Evolutionary conservation across 768 basidiomycete genomes (phyloP), one percentile per base, ranked within the genome.

Genomic region (Xerocomus brunneocitrinus): DNA sequence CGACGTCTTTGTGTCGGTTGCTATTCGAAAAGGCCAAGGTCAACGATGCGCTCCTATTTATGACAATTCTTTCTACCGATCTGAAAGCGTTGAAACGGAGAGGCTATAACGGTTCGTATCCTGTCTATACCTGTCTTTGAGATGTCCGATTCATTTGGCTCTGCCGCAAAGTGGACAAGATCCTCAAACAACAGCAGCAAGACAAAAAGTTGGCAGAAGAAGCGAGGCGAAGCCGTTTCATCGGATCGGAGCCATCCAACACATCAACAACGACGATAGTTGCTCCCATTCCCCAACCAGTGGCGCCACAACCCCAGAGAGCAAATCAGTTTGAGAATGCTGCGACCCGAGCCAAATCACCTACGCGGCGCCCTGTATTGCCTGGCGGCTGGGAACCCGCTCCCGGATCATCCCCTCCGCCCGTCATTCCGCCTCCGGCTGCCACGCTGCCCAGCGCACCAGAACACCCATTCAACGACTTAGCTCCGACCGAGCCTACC

Each of bases 41-140:
- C 25, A 91, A 94, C 63, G 95, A 99, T 66, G 82, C 89, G 0
- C 75, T 99, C 7, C 67, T 98, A 8, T 87, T 98, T 59, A 89
- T 91, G 82, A 97, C 94, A 0, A 91, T 99, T 49, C 77, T 99
- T 16, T 91, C 92, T 0, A 98, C 95, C 0, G 91, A 95, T 58
- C 71, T 98, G 38, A 80, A 83, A 54, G 83, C 91, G 3, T 68
- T 97, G 57, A 86, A 84, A 62, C 75, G 92, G 36, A 76, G 92
- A 57, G 94, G 92, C 5, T 95, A 91, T 65, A 91, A 93, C 61
- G 87, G 90, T 88, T 58, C 4, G 74, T 62, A 12, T 42, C 8
- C 40, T 31, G 38, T 40, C 55, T 13, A 32, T 35, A 9, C 16
- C 12, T 47, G 2, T 31, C 13, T 12, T 22, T 6, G 32, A 46